These are phyloP conservation scores for Pseudophaeomoniella oleicola DNA, from an alignment of 2,329 filamentous ascomycete species.

Conservation along the genomic window DNA sequence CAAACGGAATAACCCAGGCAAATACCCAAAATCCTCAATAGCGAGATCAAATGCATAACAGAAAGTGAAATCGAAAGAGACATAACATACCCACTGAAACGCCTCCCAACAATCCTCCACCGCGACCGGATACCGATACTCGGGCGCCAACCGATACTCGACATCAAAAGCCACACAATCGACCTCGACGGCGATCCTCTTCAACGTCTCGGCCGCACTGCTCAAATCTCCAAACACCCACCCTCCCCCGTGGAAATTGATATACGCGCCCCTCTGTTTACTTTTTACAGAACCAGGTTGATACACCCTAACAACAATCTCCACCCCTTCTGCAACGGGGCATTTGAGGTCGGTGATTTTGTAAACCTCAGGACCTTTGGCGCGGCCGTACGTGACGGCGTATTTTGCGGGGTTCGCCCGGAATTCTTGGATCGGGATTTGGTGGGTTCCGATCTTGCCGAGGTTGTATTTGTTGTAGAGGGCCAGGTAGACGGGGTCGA, in stretches of 20 bases:
- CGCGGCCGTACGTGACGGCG: conserved; percentile 22
- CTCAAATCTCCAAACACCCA: conserved; percentile 28
- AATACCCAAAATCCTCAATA: too few species aligned
- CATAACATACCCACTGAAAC: conserved; percentile 21
- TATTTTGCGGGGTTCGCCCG: conserved; percentile 25
- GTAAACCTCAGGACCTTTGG: conserved; percentile 19
- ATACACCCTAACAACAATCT: conserved; percentile 26
- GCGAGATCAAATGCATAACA: too few species aligned
- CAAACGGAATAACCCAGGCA: too few species aligned
- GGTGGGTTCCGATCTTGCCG: conserved; percentile 26
- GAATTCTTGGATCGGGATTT: conserved; percentile 24
- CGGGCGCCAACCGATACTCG: conserved; percentile 27
- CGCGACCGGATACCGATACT: conserved; percentile 21
- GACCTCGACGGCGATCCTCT: conserved; percentile 23
- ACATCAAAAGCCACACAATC: conserved; percentile 28
- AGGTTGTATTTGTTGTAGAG: conserved; percentile 28
- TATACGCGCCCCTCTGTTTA: conserved; percentile 22
- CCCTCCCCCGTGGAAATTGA: conserved; percentile 27
- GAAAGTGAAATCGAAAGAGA: conserved; percentile 3
- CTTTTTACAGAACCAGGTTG: conserved; percentile 17
- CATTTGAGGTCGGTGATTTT: conserved; percentile 25
- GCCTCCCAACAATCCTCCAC: conserved; percentile 25
- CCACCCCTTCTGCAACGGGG: conserved; percentile 22
- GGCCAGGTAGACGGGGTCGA: conserved; percentile 25
- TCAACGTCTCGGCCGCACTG: conserved; percentile 26